Evolutionary conservation across 108 stramenopile genomes (phyloP).

Genomic region (Schizochytrium sp.): DNA sequence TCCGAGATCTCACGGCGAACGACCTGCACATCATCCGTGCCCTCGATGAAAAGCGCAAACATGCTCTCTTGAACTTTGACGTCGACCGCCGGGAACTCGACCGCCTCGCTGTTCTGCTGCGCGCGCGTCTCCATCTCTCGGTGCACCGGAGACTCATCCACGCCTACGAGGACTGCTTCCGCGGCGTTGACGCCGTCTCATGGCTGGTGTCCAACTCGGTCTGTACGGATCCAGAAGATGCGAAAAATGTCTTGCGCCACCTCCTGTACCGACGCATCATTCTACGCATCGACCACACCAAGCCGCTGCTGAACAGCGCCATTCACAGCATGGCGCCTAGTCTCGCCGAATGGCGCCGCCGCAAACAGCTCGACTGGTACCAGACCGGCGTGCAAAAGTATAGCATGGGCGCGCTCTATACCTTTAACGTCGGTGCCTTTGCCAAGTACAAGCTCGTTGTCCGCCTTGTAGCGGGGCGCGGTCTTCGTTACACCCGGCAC

Average conservation of each 20-base stretch:
- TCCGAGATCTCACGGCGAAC: not conserved
- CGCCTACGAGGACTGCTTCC: not conserved
- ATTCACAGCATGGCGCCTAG: not conserved
- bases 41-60: not conserved
- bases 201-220: not conserved
- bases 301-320: not conserved
- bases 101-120: not conserved
- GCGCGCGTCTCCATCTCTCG: not conserved
- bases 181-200: not conserved
- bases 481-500: not conserved
- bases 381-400: not conserved
- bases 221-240: not conserved
- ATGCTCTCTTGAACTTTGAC: not conserved
- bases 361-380: constrained; percentile 12
- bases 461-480: not conserved
- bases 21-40: not conserved
- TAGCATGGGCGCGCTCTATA: not conserved
- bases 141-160: constrained; percentile 7
- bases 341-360: not conserved
- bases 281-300: not conserved
- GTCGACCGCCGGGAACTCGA: not conserved
- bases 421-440: not conserved
- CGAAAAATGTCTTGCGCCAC: not conserved
- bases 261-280: constrained; percentile 1
- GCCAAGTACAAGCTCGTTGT: constrained; percentile 2